Evolutionary conservation across 2,329 filamentous ascomycete species (phyloP).

Genomic region (Trichoderma harzianum): DNA sequence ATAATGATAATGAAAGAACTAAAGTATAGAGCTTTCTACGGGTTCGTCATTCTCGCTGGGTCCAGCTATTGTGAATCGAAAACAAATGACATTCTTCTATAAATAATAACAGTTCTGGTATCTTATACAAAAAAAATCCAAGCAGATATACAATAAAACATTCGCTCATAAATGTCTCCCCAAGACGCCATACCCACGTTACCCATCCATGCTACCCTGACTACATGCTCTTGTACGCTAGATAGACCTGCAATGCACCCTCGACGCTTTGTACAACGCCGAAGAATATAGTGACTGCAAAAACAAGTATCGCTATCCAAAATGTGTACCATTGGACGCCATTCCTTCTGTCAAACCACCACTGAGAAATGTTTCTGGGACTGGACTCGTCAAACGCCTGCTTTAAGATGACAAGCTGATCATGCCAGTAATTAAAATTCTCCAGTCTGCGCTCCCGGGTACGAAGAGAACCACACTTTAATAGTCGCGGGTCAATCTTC

Average conservation of each 20-base stretch:
- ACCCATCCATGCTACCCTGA: neutral
- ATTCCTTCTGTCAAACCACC: constrained; percentile 42
- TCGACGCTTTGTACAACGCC: constrained; percentile 41
- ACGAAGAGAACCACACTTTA: constrained; percentile 31
- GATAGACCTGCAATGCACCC: constrained; percentile 27
- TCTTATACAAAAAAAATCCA: neutral
- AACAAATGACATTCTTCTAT: neutral
- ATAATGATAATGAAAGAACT: too few relatives aligned
- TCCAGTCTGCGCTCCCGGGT: constrained; percentile 27
- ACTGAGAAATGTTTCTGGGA: constrained; percentile 35
- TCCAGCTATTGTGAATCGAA: neutral
- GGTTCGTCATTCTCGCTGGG: neutral
- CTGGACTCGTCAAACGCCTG: constrained; percentile 39
- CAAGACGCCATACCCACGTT: neutral
- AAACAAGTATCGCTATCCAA: constrained; percentile 38
- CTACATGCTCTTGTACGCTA: neutral
- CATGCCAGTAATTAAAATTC: constrained; percentile 39
- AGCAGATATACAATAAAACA: neutral
- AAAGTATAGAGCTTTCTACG: neutral
- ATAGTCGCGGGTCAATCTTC: constrained; percentile 27
- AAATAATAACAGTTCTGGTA: neutral
- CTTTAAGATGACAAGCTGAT: constrained; percentile 42
- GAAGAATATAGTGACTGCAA: constrained; percentile 36
- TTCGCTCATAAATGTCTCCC: neutral
- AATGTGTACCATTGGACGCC: constrained; percentile 45